Conservation (phyloP, 305 asterid species). For the Fraxinus angustifolia region DNA sequence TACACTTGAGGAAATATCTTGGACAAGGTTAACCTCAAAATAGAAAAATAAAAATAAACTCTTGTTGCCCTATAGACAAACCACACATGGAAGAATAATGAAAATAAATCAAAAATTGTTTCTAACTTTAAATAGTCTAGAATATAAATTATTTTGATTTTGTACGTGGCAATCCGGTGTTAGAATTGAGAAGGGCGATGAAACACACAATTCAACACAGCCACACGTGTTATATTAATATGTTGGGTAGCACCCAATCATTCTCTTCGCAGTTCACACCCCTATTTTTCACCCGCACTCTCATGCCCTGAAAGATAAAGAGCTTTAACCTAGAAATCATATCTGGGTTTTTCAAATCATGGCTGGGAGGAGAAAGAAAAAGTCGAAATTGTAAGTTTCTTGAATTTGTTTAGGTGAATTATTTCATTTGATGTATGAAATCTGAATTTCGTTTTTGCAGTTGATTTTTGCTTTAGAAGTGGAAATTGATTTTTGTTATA, state of each 20-base stretch:
- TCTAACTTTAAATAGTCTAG: neutral
- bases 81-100: neutral
- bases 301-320: neutral
- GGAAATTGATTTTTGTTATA: neutral
- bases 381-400: conserved; percentile 30
- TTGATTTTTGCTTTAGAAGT: neutral
- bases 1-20: neutral
- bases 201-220: neutral
- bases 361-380: conserved; percentile 45
- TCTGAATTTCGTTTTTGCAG: neutral
- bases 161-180: neutral
- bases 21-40: neutral
- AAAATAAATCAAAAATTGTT: neutral
- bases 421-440: neutral
- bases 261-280: conserved; percentile 4
- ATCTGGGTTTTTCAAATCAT: conserved; percentile 19
- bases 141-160: neutral
- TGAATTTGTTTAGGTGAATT: neutral
- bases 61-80: neutral
- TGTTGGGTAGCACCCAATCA: conserved; percentile 1
- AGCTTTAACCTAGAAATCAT: neutral
- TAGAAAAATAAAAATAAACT: neutral
- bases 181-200: neutral
- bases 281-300: neutral
- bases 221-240: conserved; percentile 8